phyloP scores from a whole-genome alignment of 2,329 filamentous ascomycete species.

The Aureobasidium pullulans region DNA sequence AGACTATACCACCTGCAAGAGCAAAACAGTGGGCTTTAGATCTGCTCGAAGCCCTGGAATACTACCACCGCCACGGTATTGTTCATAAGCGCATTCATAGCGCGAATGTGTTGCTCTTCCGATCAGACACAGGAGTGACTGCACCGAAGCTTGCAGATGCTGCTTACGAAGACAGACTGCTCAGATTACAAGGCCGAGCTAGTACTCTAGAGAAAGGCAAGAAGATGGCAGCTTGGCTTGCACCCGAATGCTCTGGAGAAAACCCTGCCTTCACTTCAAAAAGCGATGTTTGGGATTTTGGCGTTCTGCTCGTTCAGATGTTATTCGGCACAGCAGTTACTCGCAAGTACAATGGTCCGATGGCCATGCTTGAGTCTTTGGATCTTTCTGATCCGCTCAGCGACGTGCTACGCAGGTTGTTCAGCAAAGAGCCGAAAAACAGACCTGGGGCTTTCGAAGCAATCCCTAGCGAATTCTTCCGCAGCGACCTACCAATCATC shows the following conservation, averaged over 20 bases:
- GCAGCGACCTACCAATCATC: conserved; percentile 41
- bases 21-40: conserved; percentile 88
- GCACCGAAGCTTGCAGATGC: conserved; percentile 69
- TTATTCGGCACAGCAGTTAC: conserved; percentile 75
- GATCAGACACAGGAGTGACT: conserved; percentile 56
- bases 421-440: conserved; percentile 77
- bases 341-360: conserved; percentile 71
- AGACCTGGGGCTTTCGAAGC: conserved; percentile 74
- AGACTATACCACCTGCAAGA: conserved; percentile 58
- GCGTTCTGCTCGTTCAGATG: conserved; percentile 88
- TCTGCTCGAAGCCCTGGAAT: conserved; percentile 79
- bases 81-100: conserved; percentile 72
- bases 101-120: conserved; percentile 70
- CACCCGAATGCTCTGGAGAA: conserved; percentile 25
- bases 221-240: conserved; percentile 36
- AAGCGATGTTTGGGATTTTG: conserved; percentile 92
- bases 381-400: conserved; percentile 67
- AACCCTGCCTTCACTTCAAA: conserved; percentile 55
- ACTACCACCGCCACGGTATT: conserved; percentile 76
- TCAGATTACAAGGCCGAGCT: conserved; percentile 6
- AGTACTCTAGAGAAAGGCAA: not conserved
- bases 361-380: conserved; percentile 62
- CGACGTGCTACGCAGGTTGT: conserved; percentile 76
- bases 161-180: conserved; percentile 49
- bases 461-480: conserved; percentile 50